These are phyloP conservation scores for Haplographium delicatum DNA, from an alignment of 495 filamentous ascomycete genomes.

Conservation along the genomic window DNA sequence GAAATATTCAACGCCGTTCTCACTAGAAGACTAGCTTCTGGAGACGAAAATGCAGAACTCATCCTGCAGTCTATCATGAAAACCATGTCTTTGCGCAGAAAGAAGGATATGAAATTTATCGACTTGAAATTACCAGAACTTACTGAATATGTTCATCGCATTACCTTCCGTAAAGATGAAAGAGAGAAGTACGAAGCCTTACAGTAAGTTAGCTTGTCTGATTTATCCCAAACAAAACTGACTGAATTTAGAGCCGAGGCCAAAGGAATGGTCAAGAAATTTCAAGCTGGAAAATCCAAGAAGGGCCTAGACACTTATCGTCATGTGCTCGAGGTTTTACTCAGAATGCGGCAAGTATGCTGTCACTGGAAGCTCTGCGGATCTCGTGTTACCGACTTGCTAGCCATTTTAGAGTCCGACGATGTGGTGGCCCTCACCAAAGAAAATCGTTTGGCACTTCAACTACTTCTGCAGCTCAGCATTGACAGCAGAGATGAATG, in stretches of 20 bases:
- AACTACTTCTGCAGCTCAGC: slow-evolving; percentile 69
- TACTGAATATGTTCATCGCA: slow-evolving; percentile 72
- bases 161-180: slow-evolving; percentile 73
- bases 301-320: slow-evolving; percentile 49
- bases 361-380: slow-evolving; percentile 79
- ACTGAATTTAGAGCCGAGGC: slow-evolving; percentile 56
- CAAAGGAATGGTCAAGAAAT: slow-evolving; percentile 60
- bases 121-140: slow-evolving; percentile 75
- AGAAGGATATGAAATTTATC: slow-evolving; percentile 87
- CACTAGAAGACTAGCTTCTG: slow-evolving; percentile 61
- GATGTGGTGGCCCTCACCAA: slow-evolving; percentile 65
- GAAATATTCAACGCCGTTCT: slow-evolving; percentile 72
- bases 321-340: slow-evolving; percentile 72
- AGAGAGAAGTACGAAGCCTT: slow-evolving; percentile 75
- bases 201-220: slow-evolving; percentile 37
- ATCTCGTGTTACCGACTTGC: slow-evolving; percentile 62
- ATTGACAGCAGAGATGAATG: slow-evolving; percentile 84
- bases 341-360: slow-evolving; percentile 81
- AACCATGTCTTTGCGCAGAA: slow-evolving; percentile 76
- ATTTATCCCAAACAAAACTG: slow-evolving; percentile 11
- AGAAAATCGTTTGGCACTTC: slow-evolving; percentile 68
- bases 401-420: slow-evolving; percentile 59
- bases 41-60: slow-evolving; percentile 51
- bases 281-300: slow-evolving; percentile 38
- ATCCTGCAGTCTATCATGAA: slow-evolving; percentile 74